Evolutionary conservation across 306 rosid species (phyloP).

Genomic region (Castanospermum australe): DNA sequence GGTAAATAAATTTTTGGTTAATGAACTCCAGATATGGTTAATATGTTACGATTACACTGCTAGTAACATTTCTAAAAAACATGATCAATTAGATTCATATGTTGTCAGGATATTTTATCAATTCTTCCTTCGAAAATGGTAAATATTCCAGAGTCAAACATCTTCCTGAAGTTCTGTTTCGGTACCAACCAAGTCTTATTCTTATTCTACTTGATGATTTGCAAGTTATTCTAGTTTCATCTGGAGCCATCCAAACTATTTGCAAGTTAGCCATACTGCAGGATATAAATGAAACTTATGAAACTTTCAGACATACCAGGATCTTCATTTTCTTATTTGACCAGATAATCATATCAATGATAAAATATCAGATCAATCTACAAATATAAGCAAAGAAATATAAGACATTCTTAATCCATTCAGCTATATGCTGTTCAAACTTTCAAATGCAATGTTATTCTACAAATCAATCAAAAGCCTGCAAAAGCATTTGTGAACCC

Average conservation of each 20-base stretch:
- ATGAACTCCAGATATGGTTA: not conserved
- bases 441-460: conserved; percentile 38
- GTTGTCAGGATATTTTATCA: not conserved
- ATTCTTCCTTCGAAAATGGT: not conserved
- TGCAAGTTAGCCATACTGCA: not conserved
- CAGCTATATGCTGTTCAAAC: not conserved
- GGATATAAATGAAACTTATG: not conserved
- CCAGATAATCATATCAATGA: not conserved
- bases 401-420: conserved; percentile 11
- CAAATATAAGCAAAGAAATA: not conserved
- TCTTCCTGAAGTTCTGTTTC: not conserved
- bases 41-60: no score
- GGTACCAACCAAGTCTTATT: no score
- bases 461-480: conserved; percentile 34
- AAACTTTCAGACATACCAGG: not conserved
- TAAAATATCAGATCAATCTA: not conserved
- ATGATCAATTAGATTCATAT: not conserved
- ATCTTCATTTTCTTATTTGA: not conserved
- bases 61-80: not conserved
- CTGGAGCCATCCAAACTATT: not conserved
- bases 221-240: no score
- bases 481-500: conserved; percentile 34
- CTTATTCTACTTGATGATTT: no score
- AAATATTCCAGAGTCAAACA: not conserved
- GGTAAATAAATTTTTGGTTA: not conserved